Evolutionary conservation across 2,329 filamentous ascomycete species (phyloP).

Genomic region (Colletotrichum chlorophyti): DNA sequence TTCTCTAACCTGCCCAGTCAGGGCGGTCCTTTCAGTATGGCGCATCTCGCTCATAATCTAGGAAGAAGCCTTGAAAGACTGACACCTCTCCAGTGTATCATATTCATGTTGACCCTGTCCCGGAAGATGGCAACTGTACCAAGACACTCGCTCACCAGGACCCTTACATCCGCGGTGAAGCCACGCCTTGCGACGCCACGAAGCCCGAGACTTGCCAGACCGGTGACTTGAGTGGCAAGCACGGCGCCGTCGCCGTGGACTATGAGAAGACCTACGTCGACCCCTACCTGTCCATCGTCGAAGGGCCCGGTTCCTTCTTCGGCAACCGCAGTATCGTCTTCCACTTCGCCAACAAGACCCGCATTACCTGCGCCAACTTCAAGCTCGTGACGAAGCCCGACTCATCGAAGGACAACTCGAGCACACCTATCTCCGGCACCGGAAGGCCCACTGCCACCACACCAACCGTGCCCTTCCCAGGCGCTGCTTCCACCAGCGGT

Average conservation of each 20-base stretch:
- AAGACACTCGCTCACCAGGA: constrained; percentile 73
- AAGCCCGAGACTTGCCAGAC: constrained; percentile 73
- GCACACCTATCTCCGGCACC: background rate
- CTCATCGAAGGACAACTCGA: constrained; percentile 18
- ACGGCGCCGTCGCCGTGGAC: constrained; percentile 61
- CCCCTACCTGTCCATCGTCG: constrained; percentile 60
- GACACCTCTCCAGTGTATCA: constrained; percentile 66
- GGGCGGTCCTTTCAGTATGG: constrained; percentile 67
- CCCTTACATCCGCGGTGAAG: constrained; percentile 70
- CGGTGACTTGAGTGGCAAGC: constrained; percentile 79
- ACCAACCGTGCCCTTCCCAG: constrained; percentile 13
- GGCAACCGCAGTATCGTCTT: constrained; percentile 70
- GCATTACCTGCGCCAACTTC: constrained; percentile 72
- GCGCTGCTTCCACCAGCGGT: constrained; percentile 24
- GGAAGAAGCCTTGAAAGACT: too few species aligned
- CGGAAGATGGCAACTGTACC: constrained; percentile 74
- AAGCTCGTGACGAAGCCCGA: constrained; percentile 34
- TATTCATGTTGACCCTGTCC: constrained; percentile 71
- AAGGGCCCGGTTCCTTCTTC: constrained; percentile 62
- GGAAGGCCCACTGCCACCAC: background rate
- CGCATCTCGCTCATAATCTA: too few species aligned
- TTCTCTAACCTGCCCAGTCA: constrained; percentile 65
- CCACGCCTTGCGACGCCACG: constrained; percentile 62
- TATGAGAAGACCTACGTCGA: constrained; percentile 62
- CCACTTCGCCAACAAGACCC: constrained; percentile 69